Base-by-base conservation (phyloP, 495 filamentous ascomycete species). In the Aspergillus homomorphus region DNA sequence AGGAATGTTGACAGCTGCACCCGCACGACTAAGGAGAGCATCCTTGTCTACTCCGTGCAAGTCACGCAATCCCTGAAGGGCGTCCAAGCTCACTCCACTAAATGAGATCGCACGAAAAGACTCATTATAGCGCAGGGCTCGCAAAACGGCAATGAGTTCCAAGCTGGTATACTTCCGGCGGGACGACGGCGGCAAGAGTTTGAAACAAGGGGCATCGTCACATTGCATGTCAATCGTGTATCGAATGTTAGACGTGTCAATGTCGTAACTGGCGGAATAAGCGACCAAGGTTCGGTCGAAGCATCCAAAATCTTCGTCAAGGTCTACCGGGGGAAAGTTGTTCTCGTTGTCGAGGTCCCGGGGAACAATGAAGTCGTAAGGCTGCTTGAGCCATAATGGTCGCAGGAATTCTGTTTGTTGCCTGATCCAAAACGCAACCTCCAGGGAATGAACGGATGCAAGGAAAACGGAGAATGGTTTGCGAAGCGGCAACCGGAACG, bases 41-140 rank as follows among this genome's bases (percentile, higher is more conserved):
- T 89, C 82, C 59, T 84, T 78, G 63, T 92, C 89, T 8, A 67
- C 66, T 0, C 88, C 89, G 63, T 83, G 76, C 4, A 66, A 30
- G 68, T 92, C 89, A 49, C 75, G 70, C 19, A 87, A 62, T 8
- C 80, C 79, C 61, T 89, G 86, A 23, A 92, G 68, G 33, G 71
- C 63, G 59, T 91, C 87, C 10, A 98, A 79, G 58, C 81, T 84
- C 49, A 96, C 82, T 24, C 87, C 84, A 15, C 80, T 74, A 69
- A 97, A 96, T 1, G 91, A 96, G 41, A 98, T 82, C 1, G 90
- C 88, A 52, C 80, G 80, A 70, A 97, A 97, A 15, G 84, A 89
- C 68, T 96, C 91, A 64, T 97, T 97, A 73, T 96, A 98, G 38
- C 94, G 83, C 50, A 98, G 74, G 6, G 94, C 84, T 19, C 93